These are phyloP conservation scores for Prunus padus DNA, from an alignment of 306 rosid genomes.

Conservation along the genomic window DNA sequence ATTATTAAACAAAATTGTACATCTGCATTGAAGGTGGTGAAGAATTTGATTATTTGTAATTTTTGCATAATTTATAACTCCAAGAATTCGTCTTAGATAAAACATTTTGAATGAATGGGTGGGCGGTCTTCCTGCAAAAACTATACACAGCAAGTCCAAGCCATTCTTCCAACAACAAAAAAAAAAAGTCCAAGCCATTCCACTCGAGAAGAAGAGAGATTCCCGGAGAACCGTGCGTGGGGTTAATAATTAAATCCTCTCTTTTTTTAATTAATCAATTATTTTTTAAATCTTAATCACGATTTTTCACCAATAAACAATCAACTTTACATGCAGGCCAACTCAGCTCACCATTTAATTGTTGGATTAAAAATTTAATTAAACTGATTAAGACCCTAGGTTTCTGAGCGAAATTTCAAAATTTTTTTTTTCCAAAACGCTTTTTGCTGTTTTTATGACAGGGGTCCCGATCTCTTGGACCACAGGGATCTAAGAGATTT, in stretches of 20 bases:
- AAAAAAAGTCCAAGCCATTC: slow-evolving; percentile 38
- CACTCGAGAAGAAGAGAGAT: slow-evolving; percentile 64
- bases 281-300: slow-evolving; percentile 45
- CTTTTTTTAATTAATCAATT: slow-evolving; percentile 24
- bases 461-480: too few relatives aligned
- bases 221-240: slow-evolving; percentile 93
- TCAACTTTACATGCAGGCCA: slow-evolving; percentile 53
- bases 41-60: neutral
- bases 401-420: slow-evolving; percentile 16
- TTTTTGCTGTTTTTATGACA: slow-evolving; percentile 21
- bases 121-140: neutral
- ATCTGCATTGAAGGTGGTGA: slow-evolving; percentile 7
- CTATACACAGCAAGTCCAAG: slow-evolving; percentile 11
- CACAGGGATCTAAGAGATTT: too few relatives aligned
- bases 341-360: slow-evolving; percentile 36
- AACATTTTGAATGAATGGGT: neutral
- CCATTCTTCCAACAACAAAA: too few relatives aligned
- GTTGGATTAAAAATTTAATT: slow-evolving; percentile 2
- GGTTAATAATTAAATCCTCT: slow-evolving; percentile 47
- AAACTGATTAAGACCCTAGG: slow-evolving; percentile 30
- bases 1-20: slow-evolving; percentile 6
- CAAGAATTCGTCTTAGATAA: neutral
- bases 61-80: neutral
- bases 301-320: slow-evolving; percentile 40
- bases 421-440: neutral